Evolutionary conservation across 805 yeast species (phyloP), one percentile per base, ranked within the genome.

Genomic region (Candida maesae): DNA sequence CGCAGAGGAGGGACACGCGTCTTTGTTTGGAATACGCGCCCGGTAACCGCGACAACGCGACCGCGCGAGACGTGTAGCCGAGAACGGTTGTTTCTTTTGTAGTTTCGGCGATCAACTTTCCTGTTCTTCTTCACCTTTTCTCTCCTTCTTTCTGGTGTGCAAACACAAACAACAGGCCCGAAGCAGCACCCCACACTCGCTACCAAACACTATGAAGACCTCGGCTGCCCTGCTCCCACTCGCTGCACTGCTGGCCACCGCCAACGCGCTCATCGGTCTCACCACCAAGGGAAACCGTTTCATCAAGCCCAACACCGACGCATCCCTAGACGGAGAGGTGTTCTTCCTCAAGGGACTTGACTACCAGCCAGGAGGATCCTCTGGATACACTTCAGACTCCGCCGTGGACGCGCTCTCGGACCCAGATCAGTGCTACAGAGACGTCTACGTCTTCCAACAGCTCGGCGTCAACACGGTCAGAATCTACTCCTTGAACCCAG

Each of bases 301-400:
- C 58, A 76, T 81, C 53, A 65, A 71, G 50, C 83, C 85, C 17
- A 64, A 70, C 32, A 53, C 70, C 6, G 63, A 64, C 38, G 64
- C 70, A 12, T 45, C 59, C 5, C 67, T 66, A 24, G 67, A 68
- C 25, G 81, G 81, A 25, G 71, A 73, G 33, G 83, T 85, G 8
- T 90, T 87, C 60, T 83, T 81, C 61, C 70, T 89, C 41, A 77
- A 85, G 46, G 97, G 97, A 47, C 78, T 90, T 30, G 97, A 88
- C 63, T 90, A 90, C 63, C 95, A 87, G 64, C 95, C 91, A 0
- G 96, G 97, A 49, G 97, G 96, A 2, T 81, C 96, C 0, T 84
- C 95, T 1, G 70, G 64, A 13, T 67, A 60, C 38, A 51, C 52
- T 37, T 36, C 63, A 3, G 29, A 35, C 6, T 50, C 62, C 1